These are phyloP conservation scores for Rusavskia elegans DNA, from an alignment of 495 filamentous ascomycete genomes.

Conservation along the genomic window DNA sequence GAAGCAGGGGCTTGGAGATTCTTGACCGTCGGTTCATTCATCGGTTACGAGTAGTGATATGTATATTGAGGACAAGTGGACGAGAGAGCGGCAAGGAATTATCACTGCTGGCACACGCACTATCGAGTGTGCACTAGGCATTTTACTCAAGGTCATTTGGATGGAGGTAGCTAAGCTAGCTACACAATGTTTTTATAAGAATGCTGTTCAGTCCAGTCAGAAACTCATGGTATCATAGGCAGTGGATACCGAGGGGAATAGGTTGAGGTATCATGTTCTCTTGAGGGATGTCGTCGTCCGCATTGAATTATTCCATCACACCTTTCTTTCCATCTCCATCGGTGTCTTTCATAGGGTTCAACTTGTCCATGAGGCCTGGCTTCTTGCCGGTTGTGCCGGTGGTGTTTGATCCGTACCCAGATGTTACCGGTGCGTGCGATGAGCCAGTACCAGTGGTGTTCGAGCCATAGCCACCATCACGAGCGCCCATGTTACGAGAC, in stretches of 20 bases:
- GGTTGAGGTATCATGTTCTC: neutral
- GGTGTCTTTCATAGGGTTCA: conserved; percentile 31
- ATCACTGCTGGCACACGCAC: too few species aligned
- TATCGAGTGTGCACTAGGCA: too few species aligned
- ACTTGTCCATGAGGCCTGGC: conserved; percentile 25
- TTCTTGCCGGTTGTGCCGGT: conserved; percentile 12
- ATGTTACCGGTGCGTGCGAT: neutral
- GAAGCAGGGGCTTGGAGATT: too few species aligned
- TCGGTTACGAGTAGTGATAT: too few species aligned
- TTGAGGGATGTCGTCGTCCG: neutral
- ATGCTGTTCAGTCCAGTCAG: neutral
- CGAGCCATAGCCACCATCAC: neutral
- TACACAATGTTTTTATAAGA: too few species aligned
- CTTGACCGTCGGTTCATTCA: too few species aligned
- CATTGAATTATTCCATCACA: conserved; percentile 20
- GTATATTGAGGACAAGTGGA: too few species aligned
- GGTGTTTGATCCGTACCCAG: conserved; percentile 4
- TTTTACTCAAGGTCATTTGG: too few species aligned
- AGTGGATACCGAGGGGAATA: neutral
- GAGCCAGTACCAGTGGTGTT: neutral
- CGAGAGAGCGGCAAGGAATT: too few species aligned
- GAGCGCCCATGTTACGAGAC: conserved; percentile 6
- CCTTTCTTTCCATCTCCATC: conserved; percentile 29
- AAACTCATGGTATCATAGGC: neutral
- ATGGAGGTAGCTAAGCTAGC: too few species aligned